A percentile compares a stretch with the other conserved stretches of the same genome.
phyloP scores from a whole-genome alignment of 345 rosid species.

The Erysimum cheiranthoides region DNA sequence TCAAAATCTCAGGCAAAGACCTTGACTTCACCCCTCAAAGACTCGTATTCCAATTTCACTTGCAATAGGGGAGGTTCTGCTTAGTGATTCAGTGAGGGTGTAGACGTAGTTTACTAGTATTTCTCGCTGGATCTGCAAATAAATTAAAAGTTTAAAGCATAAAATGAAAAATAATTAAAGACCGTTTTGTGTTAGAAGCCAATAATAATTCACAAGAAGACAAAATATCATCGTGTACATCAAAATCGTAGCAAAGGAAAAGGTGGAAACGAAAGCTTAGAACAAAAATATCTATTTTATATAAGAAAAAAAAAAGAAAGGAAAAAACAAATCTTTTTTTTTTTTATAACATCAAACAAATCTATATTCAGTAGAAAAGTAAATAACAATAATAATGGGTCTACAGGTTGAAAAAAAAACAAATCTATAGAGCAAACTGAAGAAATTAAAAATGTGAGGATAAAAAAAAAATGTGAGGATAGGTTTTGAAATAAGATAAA shows the following conservation, averaged over 20 bases:
- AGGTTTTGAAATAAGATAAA: neutral
- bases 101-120: neutral
- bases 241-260: neutral
- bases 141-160: neutral
- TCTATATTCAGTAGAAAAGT: neutral
- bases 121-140: neutral
- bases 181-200: slow-evolving; percentile 3
- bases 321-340: too few species aligned
- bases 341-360: too few species aligned
- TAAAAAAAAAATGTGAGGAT: neutral
- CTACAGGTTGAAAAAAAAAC: neutral
- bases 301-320: too few species aligned
- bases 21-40: slow-evolving; percentile 27
- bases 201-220: slow-evolving; percentile 27
- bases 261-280: slow-evolving; percentile 18
- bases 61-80: neutral
- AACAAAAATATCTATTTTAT: too few species aligned
- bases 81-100: neutral
- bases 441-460: neutral
- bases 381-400: slow-evolving; percentile 12
- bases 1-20: slow-evolving; percentile 22
- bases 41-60: neutral
- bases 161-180: neutral
- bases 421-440: neutral
- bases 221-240: slow-evolving; percentile 21